Evolutionary conservation across 2,329 filamentous ascomycete genomes (phyloP).

Genomic region (Myotisia sp.): DNA sequence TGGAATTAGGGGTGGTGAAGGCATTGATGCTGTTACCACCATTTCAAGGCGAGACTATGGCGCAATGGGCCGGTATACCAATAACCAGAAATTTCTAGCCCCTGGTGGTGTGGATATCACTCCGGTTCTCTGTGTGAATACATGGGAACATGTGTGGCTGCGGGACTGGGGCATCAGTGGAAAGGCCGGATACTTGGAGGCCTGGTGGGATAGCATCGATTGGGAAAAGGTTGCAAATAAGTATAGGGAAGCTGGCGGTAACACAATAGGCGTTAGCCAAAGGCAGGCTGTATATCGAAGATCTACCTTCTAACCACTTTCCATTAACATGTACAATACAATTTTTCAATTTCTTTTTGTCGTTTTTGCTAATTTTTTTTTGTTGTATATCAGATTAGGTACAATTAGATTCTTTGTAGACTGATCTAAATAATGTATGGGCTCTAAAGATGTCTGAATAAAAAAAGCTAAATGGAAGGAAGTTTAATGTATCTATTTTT

Average conservation of each 20-base stretch:
- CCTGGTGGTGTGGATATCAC: slow-evolving; percentile 40
- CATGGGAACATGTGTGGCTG: slow-evolving; percentile 91
- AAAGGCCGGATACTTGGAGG: slow-evolving; percentile 60
- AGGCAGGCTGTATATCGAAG: too few species aligned
- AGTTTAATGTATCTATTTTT: too few species aligned
- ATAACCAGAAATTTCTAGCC: slow-evolving; percentile 22
- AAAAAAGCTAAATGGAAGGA: too few species aligned
- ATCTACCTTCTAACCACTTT: too few species aligned
- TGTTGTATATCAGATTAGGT: too few species aligned
- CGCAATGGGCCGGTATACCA: slow-evolving; percentile 15
- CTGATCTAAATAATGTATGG: too few species aligned
- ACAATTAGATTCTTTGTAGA: too few species aligned
- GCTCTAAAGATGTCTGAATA: too few species aligned
- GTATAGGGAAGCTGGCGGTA: slow-evolving; percentile 14
- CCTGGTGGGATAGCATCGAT: slow-evolving; percentile 80
- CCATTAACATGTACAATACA: slow-evolving; percentile 6
- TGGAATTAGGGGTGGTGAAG: slow-evolving; percentile 13
- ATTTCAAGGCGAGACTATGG: slow-evolving; percentile 13
- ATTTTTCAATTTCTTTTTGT: too few species aligned
- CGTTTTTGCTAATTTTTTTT: too few species aligned
- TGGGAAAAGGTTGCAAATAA: slow-evolving; percentile 57
- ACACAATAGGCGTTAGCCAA: slow-evolving; percentile 2
- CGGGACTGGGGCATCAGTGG: slow-evolving; percentile 63
- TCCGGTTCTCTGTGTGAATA: slow-evolving; percentile 81
- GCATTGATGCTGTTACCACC: slow-evolving; percentile 8